Conservation (phyloP, 176 grass and related monocot genomes). For the Lolium rigidum region DNA sequence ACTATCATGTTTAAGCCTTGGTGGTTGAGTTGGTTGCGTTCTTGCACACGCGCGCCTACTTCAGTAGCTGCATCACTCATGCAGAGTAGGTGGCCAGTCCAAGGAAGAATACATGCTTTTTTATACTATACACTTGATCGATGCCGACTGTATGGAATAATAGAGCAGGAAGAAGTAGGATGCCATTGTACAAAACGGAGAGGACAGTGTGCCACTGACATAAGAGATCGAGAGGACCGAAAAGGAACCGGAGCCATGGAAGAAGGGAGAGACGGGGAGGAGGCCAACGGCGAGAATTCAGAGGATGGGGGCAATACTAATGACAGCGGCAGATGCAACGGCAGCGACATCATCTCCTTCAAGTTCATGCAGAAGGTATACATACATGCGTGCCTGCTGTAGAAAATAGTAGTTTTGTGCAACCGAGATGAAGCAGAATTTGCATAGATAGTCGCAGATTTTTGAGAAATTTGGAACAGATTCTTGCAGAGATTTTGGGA, state of each 20-base stretch:
- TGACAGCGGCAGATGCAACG: neutral
- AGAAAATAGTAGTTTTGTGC: neutral
- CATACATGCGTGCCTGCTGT: neutral
- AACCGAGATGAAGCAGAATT: neutral
- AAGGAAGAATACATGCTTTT: conserved; percentile 26
- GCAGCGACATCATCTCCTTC: conserved; percentile 41
- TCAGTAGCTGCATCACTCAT: neutral
- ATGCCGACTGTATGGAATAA: neutral
- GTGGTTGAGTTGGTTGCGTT: conserved; percentile 23
- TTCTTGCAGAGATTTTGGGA: conserved; percentile 71
- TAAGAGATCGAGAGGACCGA: neutral
- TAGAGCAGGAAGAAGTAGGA: neutral
- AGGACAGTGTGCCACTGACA: neutral
- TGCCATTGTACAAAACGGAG: neutral
- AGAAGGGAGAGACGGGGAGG: conserved; percentile 35
- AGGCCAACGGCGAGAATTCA: conserved; percentile 6
- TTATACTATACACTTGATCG: neutral
- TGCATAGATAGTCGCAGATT: neutral
- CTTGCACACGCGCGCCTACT: conserved; percentile 15
- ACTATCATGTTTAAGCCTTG: neutral
- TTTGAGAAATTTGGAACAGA: conserved; percentile 8
- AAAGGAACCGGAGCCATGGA: conserved; percentile 32
- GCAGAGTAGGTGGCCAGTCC: conserved; percentile 42
- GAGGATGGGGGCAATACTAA: neutral
- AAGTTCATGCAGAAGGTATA: conserved; percentile 63